A percentile compares a stretch with the other conserved stretches of the same genome.
Evolutionary conservation across 2,329 filamentous ascomycete genomes (phyloP).

Genomic region (Talaromyces sp.): DNA sequence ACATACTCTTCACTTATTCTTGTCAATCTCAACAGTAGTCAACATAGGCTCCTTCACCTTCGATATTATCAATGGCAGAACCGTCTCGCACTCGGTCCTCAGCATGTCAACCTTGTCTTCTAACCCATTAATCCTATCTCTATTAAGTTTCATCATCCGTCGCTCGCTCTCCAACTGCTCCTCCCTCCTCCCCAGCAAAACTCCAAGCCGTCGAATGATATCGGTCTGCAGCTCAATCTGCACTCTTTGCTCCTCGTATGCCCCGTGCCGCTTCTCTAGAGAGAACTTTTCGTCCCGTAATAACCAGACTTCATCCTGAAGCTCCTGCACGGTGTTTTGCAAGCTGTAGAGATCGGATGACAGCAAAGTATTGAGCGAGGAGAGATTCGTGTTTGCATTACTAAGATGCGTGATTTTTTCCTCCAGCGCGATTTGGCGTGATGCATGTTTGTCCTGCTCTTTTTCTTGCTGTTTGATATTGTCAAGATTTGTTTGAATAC

Average conservation of each 20-base stretch:
- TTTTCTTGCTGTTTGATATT: background rate
- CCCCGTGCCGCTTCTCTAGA: background rate
- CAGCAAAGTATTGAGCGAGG: conserved; percentile 1
- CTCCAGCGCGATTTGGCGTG: background rate
- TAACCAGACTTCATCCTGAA: background rate
- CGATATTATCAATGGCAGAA: background rate
- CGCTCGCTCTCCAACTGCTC: conserved; percentile 3
- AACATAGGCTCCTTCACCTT: background rate
- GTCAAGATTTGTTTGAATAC: background rate
- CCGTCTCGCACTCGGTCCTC: conserved; percentile 1
- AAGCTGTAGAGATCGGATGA: conserved; percentile 1
- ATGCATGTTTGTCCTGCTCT: background rate
- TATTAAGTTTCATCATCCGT: background rate
- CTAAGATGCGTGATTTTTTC: background rate
- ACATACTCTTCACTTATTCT: background rate
- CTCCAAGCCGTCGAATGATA: conserved; percentile 1
- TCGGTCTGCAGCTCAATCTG: conserved; percentile 1
- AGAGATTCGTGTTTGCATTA: background rate
- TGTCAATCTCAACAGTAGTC: background rate
- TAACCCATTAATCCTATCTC: background rate
- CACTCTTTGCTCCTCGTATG: background rate
- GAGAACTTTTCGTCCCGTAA: background rate
- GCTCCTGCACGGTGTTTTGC: background rate
- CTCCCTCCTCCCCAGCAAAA: conserved; percentile 1
- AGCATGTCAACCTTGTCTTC: background rate